Base-by-base conservation (phyloP, 2,329 filamentous ascomycete species). In the Sarocladium brachiariae region DNA sequence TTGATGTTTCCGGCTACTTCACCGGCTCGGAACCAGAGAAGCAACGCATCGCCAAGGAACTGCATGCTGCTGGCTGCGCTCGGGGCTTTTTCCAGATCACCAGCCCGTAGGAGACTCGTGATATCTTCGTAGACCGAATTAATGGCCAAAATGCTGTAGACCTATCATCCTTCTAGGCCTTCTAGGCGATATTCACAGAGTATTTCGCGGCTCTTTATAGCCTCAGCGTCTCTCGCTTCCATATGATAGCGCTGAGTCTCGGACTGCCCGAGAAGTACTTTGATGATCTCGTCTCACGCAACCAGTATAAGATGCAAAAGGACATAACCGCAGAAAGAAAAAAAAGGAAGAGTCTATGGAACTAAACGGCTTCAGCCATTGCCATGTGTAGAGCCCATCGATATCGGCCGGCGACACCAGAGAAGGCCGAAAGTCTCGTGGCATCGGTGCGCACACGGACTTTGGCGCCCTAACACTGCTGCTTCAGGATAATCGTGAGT, bases 1-100 rank as follows among this genome's bases (percentile, higher is more conserved):
- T 48, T 31, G 45, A 48, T 48, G 25, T 48, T 14, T 48, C 45
- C 25, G 45, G 45, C 25, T 33, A 30, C 45, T 33, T 48, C 23
- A 19, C 25, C 16, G 25, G 21, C 7, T 30, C 25, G 13, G 45
- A 33, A 18, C 8, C 34, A 7, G 34, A 37, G 9, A 37, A 37
- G 34, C 8, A 37, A 37, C 34, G 34, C 34, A 27, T 48, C 13
- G 45, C 25, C 25, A 31, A 31, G 45, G 45, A 27, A 33, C 16
- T 48, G 13, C 45, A 48, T 19, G 45, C 21, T 33, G 45, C 45
- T 21, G 30, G 45, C 19, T 33, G 25, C 21, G 25, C 45, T 25
- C 25, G 6, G 11, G 45, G 45, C 24, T 48, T 48, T 25, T 48
- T 48, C 25, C 45, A 33, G 45, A 48, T 48, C 21, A 33, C 45